A percentile compares a stretch with the other conserved stretches of the same genome.
These are phyloP conservation scores for Dimargaris verticillata DNA, from an alignment of 192 early-diverging fungal species.

Conservation along the genomic window DNA sequence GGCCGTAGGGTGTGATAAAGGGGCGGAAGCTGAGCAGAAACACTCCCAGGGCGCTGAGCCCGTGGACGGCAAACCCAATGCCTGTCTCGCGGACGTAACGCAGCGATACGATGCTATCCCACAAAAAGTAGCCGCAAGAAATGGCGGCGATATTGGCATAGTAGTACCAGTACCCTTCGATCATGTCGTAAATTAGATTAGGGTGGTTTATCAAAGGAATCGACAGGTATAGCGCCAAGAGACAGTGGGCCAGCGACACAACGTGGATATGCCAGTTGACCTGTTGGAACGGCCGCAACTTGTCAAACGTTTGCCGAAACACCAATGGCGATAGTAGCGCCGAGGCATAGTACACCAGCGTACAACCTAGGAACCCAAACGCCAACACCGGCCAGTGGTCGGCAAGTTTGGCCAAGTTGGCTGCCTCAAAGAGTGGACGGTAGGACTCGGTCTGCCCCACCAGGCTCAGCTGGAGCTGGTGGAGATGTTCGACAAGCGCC, in stretches of 20 bases:
- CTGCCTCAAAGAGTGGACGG: not conserved
- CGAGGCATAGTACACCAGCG: conserved; percentile 39
- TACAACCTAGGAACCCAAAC: conserved; percentile 29
- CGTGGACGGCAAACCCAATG: conserved; percentile 70
- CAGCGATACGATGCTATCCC: conserved; percentile 63
- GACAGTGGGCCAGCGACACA: conserved; percentile 62
- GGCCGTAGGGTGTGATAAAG: conserved; percentile 73
- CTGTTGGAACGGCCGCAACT: conserved; percentile 33
- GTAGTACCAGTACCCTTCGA: not conserved
- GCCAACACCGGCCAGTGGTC: conserved; percentile 49
- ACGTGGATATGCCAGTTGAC: conserved; percentile 64
- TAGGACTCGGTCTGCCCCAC: no score
- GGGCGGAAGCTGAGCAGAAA: conserved; percentile 62
- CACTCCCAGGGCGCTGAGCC: conserved; percentile 53
- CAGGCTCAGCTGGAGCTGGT: no score
- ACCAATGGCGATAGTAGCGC: conserved; percentile 39
- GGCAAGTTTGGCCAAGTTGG: conserved; percentile 28
- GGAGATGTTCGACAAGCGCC: no score
- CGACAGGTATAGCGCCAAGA: conserved; percentile 42
- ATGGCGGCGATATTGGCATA: not conserved
- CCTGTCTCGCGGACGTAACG: conserved; percentile 51
- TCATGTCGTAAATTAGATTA: conserved; percentile 39
- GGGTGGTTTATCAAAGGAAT: conserved; percentile 51
- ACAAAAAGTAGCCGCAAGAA: conserved; percentile 66
- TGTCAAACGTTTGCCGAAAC: conserved; percentile 49